Evolutionary conservation across 2,329 filamentous ascomycete genomes (phyloP).

Genomic region (Westerdykella sp.): DNA sequence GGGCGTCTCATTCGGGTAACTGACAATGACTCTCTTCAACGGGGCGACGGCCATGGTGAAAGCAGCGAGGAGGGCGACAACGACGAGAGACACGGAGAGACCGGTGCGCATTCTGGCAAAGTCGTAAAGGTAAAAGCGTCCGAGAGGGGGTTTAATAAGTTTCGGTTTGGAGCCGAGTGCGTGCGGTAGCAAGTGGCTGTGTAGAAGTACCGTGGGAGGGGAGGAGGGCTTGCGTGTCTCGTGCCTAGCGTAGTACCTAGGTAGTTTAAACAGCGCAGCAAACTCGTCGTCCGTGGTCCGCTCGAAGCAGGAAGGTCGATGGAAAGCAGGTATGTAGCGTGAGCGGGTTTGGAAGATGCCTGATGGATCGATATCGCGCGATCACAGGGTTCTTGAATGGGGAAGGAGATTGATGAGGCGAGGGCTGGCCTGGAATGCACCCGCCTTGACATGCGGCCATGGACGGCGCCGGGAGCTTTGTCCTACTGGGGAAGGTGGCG

Average conservation of each 20-base stretch:
- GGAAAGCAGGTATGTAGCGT: too few species aligned
- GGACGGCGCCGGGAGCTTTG: background rate
- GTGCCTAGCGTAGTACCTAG: too few species aligned
- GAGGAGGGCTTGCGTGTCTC: too few species aligned
- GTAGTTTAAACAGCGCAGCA: too few species aligned
- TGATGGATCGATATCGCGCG: too few species aligned
- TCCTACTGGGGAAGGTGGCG: conserved; percentile 6
- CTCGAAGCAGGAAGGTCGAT: too few species aligned
- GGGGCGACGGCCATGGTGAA: conserved; percentile 54
- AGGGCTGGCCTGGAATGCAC: background rate
- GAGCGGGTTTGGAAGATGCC: too few species aligned
- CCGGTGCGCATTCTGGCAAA: conserved; percentile 57
- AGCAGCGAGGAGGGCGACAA: conserved; percentile 54
- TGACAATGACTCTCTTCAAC: conserved; percentile 71
- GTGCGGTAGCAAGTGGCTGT: too few species aligned
- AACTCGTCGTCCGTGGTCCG: too few species aligned
- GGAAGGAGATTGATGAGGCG: background rate
- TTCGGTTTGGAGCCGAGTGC: background rate
- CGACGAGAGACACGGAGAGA: conserved; percentile 44
- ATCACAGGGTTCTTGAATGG: background rate
- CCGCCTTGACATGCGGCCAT: too few species aligned
- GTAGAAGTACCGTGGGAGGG: too few species aligned
- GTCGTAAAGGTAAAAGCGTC: background rate
- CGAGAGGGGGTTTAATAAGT: too few species aligned
- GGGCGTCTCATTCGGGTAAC: conserved; percentile 65